Base-by-base conservation (phyloP, 352 stramenopile genomes). In the Globisporangium polare region DNA sequence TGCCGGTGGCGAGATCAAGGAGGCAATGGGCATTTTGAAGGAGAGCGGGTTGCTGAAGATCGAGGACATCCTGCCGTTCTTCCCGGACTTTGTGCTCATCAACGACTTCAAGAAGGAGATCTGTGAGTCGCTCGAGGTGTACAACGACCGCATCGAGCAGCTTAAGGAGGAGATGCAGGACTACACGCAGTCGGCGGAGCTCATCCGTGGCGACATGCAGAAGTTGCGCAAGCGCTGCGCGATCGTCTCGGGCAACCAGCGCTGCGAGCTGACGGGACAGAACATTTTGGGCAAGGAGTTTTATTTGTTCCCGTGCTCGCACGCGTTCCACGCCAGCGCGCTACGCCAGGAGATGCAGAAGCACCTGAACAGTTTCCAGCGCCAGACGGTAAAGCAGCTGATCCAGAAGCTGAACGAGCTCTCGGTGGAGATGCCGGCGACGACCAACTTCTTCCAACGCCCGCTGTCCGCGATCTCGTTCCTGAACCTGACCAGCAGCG, bases 21-120 rank as follows among this genome's bases (percentile, higher is more conserved):
- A 90, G 46, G 81, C 80, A 10, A 89, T 90, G 85, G 83, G 76
- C 8, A 93, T 96, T 53, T 63, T 97, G 10, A 92, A 96, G 39
- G 86, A 96, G 50, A 95, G 86, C 46, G 77, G 73, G 2, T 54
- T 97, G 52, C 65, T 98, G 20, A 94, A 94, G 72, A 97, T 98
- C 54, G 92, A 98, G 63, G 94, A 98, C 58, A 95, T 98, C 27
- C 63, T 98, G 51, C 90, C 92, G 17, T 97, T 97, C 67, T 97
- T 98, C 67, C 94, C 94, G 4, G 94, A 98, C 62, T 98, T 98
- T 71, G 90, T 97, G 24, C 86, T 97, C 47, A 98, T 98, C 63
- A 97, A 98, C 67, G 84, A 95, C 54, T 98, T 98, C 70, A 98
- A 98, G 73, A 95, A 96, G 65, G 89, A 98, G 66, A 98, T 98